These are phyloP conservation scores for Aspergillus incahuasiensis DNA, from an alignment of 495 filamentous ascomycete genomes.

Conservation along the genomic window DNA sequence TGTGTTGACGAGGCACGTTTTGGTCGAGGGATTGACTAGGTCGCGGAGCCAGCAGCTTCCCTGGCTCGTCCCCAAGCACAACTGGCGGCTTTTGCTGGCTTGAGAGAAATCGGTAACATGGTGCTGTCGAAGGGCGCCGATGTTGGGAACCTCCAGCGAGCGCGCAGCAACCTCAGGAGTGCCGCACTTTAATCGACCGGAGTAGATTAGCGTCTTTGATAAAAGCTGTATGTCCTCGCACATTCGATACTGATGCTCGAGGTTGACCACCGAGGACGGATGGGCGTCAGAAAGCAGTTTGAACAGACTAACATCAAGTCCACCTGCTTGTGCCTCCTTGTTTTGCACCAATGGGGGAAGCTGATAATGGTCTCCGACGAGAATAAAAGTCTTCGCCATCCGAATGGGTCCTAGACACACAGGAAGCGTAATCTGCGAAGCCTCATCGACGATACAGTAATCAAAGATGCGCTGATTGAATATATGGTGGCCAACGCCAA, in stretches of 20 bases:
- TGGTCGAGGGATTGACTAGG: conserved; percentile 60
- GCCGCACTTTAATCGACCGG: conserved; percentile 83
- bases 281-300: conserved; percentile 85
- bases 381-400: conserved; percentile 87
- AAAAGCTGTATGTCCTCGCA: conserved; percentile 93
- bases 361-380: conserved; percentile 96
- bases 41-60: conserved; percentile 78
- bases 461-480: conserved; percentile 90
- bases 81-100: conserved; percentile 23
- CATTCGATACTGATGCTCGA: conserved; percentile 98
- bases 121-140: conserved; percentile 52
- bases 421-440: conserved; percentile 93
- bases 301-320: conserved; percentile 89
- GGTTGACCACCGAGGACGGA: conserved; percentile 77
- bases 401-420: conserved; percentile 91
- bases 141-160: conserved; percentile 54
- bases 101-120: conserved; percentile 40
- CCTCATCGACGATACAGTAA: conserved; percentile 97
- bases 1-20: conserved; percentile 84
- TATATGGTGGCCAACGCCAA: conserved; percentile 81
- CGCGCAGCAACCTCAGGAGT: conserved; percentile 66
- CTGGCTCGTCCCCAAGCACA: conserved; percentile 49
- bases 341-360: conserved; percentile 92
- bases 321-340: conserved; percentile 76
- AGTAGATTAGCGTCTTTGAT: conserved; percentile 89